Percentiles rank a stretch among this genome's conserved stretches.
phyloP scores from a whole-genome alignment of 2,329 filamentous ascomycete species.

The Sporothrix euskadiensis region DNA sequence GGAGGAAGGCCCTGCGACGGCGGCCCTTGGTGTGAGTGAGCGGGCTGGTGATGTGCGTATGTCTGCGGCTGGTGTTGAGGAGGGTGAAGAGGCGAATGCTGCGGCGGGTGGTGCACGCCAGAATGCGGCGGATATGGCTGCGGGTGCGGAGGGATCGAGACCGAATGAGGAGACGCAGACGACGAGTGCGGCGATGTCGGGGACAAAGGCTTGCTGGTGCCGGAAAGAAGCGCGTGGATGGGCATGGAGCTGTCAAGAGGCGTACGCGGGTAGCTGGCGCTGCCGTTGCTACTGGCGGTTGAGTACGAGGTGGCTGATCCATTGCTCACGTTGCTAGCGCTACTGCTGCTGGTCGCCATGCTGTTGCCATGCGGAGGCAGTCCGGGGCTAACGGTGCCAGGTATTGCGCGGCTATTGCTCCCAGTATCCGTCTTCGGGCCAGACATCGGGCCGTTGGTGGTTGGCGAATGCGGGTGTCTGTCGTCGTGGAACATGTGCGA shows the following conservation, averaged over 20 bases:
- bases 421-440: constrained; percentile 30
- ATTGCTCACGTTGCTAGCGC: constrained; percentile 29
- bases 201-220: constrained; percentile 24
- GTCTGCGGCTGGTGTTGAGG: not conserved
- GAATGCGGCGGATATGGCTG: not conserved
- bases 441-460: constrained; percentile 24
- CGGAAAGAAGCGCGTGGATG: constrained; percentile 53
- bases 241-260: constrained; percentile 54
- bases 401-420: not conserved
- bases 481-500: constrained; percentile 52
- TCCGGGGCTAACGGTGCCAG: constrained; percentile 35
- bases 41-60: not conserved
- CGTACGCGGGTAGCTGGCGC: constrained; percentile 43
- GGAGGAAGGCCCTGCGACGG: not conserved
- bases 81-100: constrained; percentile 10
- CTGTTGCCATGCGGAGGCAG: constrained; percentile 36
- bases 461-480: constrained; percentile 36
- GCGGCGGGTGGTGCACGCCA: not conserved
- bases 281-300: not conserved
- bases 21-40: not conserved
- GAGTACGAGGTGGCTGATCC: constrained; percentile 46
- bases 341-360: constrained; percentile 33
- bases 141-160: not conserved
- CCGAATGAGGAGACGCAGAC: not conserved
- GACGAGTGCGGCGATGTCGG: constrained; percentile 15